Evolutionary conservation across 495 filamentous ascomycete genomes (phyloP), one percentile per base, ranked within the genome.

Genomic region (Penicillium roqueforti): DNA sequence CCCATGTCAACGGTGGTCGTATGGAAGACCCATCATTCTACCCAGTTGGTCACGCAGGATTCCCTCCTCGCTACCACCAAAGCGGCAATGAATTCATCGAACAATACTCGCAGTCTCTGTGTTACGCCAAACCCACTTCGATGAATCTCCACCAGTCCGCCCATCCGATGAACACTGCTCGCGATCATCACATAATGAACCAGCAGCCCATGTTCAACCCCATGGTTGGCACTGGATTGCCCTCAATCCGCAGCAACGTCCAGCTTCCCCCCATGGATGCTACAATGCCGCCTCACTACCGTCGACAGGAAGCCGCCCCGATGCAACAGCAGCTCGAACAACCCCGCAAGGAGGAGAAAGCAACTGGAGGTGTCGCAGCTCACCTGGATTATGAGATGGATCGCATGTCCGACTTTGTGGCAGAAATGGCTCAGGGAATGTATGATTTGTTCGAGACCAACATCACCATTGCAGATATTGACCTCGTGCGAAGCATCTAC

Each of bases 381-480:
- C 87, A 95, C 70, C 82, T 99, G 68, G 95, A 99, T 76, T 99
- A 99, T 71, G 93, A 97, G 68, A 93, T 97, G 84, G 91, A 96
- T 59, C 80, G 89, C 69, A 99, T 97, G 91, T 88, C 91, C 51
- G 92, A 97, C 65, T 99, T 96, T 74, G 93, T 99, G 66, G 85
- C 91, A 47, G 88, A 96, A 65, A 95, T 92, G 84, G 84, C 93
- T 47, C 84, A 88, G 71, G 77, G 82, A 80, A 82, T 91, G 84
- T 88, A 85, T 82, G 83, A 76, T 68, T 76, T 80, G 70, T 80
- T 78, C 72, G 69, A 66, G 64, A 79, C 80, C 73, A 73, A 73
- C 59, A 79, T 84, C 77, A 80, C 75, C 76, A 71, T 84, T 61
- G 71, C 81, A 80, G 81, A 86, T 80, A 81, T 85, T 86, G 83